A percentile compares a stretch with the other conserved stretches of the same genome.
Conservation (phyloP, 2,329 filamentous ascomycete genomes). For the Coniella lustricola region DNA sequence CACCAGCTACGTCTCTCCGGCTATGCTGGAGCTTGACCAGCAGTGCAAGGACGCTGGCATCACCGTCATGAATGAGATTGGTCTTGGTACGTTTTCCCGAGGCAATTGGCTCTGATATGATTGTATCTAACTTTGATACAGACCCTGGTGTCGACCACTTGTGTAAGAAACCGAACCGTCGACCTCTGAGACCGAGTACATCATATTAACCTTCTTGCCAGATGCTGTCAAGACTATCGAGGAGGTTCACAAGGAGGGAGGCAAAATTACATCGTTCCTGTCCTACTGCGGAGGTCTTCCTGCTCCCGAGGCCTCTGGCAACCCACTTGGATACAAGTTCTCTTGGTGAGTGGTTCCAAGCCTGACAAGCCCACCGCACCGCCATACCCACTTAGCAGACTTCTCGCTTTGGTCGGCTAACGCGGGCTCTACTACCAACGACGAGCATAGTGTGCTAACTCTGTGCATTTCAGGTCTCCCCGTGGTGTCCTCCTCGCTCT, state of each 20-base stretch:
- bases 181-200: not conserved
- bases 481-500: constrained; percentile 84
- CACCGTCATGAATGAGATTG: constrained; percentile 97
- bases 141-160: constrained; percentile 68
- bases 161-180: constrained; percentile 16
- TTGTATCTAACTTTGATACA: not conserved
- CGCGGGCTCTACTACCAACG: too few species aligned
- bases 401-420: too few species aligned
- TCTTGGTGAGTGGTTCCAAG: constrained; percentile 40
- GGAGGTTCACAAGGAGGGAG: constrained; percentile 78
- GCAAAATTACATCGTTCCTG: constrained; percentile 76
- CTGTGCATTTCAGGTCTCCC: constrained; percentile 37
- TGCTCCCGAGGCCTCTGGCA: constrained; percentile 67
- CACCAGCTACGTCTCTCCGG: constrained; percentile 77
- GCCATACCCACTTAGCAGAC: too few species aligned
- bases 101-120: too few species aligned
- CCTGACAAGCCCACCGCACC: not conserved
- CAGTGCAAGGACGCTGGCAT: constrained; percentile 84
- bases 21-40: constrained; percentile 80
- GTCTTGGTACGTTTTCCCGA: constrained; percentile 63
- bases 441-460: not conserved
- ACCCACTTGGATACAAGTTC: constrained; percentile 88
- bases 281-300: constrained; percentile 80
- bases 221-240: constrained; percentile 81
- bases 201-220: not conserved